Percentiles rank a stretch among this genome's conserved stretches.
These are phyloP conservation scores for Blastomyces parvus DNA, from an alignment of 2,329 filamentous ascomycete species.

Conservation along the genomic window DNA sequence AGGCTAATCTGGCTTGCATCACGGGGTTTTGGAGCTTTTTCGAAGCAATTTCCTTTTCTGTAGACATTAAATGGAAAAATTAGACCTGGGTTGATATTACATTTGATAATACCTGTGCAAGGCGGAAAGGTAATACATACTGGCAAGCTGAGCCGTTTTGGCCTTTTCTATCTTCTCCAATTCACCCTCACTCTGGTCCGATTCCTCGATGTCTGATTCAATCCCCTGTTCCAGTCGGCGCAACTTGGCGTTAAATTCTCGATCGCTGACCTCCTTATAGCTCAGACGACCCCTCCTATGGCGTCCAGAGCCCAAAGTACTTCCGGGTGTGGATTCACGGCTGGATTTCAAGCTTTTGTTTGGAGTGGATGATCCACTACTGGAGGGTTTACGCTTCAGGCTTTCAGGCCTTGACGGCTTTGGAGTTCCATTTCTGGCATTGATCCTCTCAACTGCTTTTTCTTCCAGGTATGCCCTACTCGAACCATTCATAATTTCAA, in stretches of 20 bases:
- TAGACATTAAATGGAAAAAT: not conserved
- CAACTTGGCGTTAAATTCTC: slow-evolving; percentile 68
- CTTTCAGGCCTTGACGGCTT: slow-evolving; percentile 34
- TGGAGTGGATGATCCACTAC: slow-evolving; percentile 38
- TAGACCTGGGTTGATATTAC: not conserved
- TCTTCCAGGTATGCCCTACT: slow-evolving; percentile 41
- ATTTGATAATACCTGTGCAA: not conserved
- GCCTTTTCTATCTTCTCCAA: slow-evolving; percentile 56
- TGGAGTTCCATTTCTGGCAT: slow-evolving; percentile 26
- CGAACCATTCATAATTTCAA: slow-evolving; percentile 74
- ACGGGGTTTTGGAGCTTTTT: slow-evolving; percentile 92
- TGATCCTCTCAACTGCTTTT: slow-evolving; percentile 42
- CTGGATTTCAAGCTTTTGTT: slow-evolving; percentile 69
- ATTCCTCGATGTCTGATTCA: slow-evolving; percentile 45
- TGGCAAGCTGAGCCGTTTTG: slow-evolving; percentile 65
- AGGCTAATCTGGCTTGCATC: slow-evolving; percentile 83
- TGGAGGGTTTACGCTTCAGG: slow-evolving; percentile 49
- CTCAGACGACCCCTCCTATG: slow-evolving; percentile 46
- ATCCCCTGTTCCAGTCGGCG: slow-evolving; percentile 42
- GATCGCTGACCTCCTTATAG: slow-evolving; percentile 65
- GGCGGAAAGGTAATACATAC: slow-evolving; percentile 37
- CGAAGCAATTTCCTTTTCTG: slow-evolving; percentile 70
- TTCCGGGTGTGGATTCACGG: slow-evolving; percentile 62
- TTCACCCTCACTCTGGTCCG: slow-evolving; percentile 37
- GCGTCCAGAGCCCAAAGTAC: slow-evolving; percentile 41